Conservation (phyloP, 2,329 filamentous ascomycete species). For the Pseudodiploospora longispora region DNA sequence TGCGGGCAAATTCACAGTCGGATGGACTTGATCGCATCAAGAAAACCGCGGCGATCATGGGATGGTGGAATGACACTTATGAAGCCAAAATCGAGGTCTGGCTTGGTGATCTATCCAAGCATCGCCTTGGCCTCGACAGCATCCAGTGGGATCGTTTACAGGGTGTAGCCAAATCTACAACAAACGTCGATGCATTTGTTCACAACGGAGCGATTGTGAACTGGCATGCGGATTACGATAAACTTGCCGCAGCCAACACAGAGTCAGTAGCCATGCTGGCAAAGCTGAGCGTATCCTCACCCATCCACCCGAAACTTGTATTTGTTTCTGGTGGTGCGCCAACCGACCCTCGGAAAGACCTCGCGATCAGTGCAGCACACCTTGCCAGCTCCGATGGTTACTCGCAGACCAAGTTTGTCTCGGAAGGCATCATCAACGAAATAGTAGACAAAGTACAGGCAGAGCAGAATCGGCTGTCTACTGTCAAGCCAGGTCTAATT, state of each 20-base stretch:
- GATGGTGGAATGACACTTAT: slow-evolving; percentile 4
- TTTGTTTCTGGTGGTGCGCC: slow-evolving; percentile 16
- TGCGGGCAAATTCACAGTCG: neutral
- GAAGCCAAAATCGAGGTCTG: slow-evolving; percentile 4
- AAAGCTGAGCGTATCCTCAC: slow-evolving; percentile 7
- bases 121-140: slow-evolving; percentile 59
- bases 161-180: slow-evolving; percentile 7
- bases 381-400: slow-evolving; percentile 9
- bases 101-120: slow-evolving; percentile 37
- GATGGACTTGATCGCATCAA: slow-evolving; percentile 3
- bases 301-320: slow-evolving; percentile 12
- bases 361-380: neutral
- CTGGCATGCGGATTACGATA: slow-evolving; percentile 72
- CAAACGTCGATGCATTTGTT: slow-evolving; percentile 61
- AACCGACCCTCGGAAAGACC: neutral
- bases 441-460: neutral
- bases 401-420: slow-evolving; percentile 16
- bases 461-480: slow-evolving; percentile 8
- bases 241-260: slow-evolving; percentile 67
- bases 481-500: slow-evolving; percentile 16
- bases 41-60: slow-evolving; percentile 1
- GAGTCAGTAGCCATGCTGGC: slow-evolving; percentile 17
- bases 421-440: slow-evolving; percentile 12
- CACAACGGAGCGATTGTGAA: slow-evolving; percentile 78
- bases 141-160: slow-evolving; percentile 51